Conservation (phyloP, 2,329 filamentous ascomycete species). For the Monosporascus sp. region DNA sequence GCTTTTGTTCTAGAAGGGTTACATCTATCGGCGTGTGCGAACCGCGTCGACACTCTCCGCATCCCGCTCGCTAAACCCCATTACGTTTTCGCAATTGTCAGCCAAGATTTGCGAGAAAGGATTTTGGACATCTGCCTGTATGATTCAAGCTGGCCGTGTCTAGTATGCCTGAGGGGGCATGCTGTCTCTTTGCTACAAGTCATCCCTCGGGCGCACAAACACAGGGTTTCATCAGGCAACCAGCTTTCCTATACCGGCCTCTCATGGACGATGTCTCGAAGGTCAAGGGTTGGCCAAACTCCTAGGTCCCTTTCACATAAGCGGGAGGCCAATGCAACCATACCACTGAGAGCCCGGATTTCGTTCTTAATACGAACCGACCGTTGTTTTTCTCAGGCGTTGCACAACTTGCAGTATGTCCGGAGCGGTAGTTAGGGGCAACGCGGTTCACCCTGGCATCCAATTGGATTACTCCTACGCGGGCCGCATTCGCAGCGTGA, state of each 20-base stretch:
- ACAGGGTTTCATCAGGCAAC: neutral
- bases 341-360: too few species aligned
- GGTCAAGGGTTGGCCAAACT: too few species aligned
- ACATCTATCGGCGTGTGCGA: neutral
- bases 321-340: too few species aligned
- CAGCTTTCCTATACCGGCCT: neutral
- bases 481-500: neutral
- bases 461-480: neutral
- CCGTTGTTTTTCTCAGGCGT: too few species aligned
- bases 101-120: neutral
- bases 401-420: too few species aligned
- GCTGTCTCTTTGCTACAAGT: neutral
- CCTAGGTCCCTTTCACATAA: too few species aligned
- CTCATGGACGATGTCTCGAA: neutral
- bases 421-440: too few species aligned
- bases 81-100: neutral
- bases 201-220: neutral
- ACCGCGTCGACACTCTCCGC: neutral
- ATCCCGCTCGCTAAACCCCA: neutral
- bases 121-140: neutral
- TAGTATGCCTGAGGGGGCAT: neutral
- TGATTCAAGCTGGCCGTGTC: neutral
- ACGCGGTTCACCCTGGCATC: too few species aligned
- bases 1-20: neutral
- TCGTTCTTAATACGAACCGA: too few species aligned